Conservation (phyloP, 2,329 filamentous ascomycete genomes). For the Metarhizium humberi region DNA sequence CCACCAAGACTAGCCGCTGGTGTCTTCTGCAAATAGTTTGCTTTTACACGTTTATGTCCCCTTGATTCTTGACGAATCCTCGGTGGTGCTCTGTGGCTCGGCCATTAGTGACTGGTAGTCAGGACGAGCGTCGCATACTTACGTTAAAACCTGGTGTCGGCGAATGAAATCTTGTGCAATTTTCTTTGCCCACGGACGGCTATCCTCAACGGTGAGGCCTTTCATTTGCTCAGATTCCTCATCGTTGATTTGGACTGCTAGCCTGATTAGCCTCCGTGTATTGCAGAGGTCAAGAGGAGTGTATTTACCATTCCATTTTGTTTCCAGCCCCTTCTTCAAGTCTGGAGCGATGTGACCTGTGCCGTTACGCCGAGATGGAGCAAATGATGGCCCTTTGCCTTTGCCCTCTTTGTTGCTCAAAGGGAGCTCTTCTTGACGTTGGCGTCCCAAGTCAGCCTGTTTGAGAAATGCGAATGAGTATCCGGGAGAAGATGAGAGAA, state of each 20-base stretch:
- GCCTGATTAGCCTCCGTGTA: background rate
- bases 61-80: background rate
- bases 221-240: constrained; percentile 14
- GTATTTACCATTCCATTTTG: constrained; percentile 12
- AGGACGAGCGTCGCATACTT: background rate
- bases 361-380: constrained; percentile 4
- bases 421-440: constrained; percentile 13
- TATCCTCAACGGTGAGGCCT: constrained; percentile 11
- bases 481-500: background rate
- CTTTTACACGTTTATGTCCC: background rate
- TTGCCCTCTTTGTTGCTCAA: constrained; percentile 8
- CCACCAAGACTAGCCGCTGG: constrained; percentile 1
- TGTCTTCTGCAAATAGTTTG: background rate
- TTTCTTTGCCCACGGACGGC: constrained; percentile 13
- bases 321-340: constrained; percentile 7
- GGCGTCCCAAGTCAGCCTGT: constrained; percentile 15
- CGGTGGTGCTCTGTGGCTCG: constrained; percentile 9
- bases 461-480: background rate
- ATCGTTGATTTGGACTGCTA: constrained; percentile 11
- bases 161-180: constrained; percentile 5
- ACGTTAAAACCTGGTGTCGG: constrained; percentile 7
- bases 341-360: constrained; percentile 7
- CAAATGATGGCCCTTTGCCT: constrained; percentile 10
- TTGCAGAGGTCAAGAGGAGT: background rate
- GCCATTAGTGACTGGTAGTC: background rate